Conservation (phyloP, 2,329 filamentous ascomycete genomes). For the Penicillium freii region DNA sequence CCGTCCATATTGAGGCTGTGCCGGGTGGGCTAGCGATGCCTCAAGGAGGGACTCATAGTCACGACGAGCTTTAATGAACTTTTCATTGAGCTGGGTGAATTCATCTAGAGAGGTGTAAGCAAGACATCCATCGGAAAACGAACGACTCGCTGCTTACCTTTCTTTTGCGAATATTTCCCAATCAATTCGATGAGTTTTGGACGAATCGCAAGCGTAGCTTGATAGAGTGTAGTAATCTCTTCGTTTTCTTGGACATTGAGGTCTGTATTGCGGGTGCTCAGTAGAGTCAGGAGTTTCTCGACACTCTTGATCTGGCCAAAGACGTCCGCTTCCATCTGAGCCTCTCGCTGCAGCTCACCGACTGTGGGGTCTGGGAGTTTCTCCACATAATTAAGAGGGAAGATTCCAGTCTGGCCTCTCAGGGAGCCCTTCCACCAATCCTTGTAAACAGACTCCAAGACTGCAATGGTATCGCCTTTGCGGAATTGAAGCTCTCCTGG, state of each 20-base stretch:
- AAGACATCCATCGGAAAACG: background rate
- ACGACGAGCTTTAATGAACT: slow-evolving; percentile 96
- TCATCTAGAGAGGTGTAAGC: slow-evolving; percentile 63
- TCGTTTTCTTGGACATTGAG: slow-evolving; percentile 89
- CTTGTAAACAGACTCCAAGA: slow-evolving; percentile 96
- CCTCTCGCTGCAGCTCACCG: slow-evolving; percentile 91
- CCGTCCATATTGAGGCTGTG: slow-evolving; percentile 73
- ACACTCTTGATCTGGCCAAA: slow-evolving; percentile 76
- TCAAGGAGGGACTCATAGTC: slow-evolving; percentile 97
- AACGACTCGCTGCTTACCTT: slow-evolving; percentile 59
- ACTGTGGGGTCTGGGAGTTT: slow-evolving; percentile 92
- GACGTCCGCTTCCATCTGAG: slow-evolving; percentile 85
- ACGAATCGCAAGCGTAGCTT: slow-evolving; percentile 88
- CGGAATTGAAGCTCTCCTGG: slow-evolving; percentile 93
- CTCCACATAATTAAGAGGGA: slow-evolving; percentile 97
- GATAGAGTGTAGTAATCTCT: slow-evolving; percentile 87
- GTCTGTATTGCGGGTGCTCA: slow-evolving; percentile 81
- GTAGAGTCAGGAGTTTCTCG: slow-evolving; percentile 77
- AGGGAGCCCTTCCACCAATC: slow-evolving; percentile 99
- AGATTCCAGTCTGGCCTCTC: slow-evolving; percentile 93
- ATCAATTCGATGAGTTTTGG: slow-evolving; percentile 98
- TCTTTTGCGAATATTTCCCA: slow-evolving; percentile 98
- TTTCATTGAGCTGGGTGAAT: slow-evolving; percentile 97
- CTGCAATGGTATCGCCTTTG: slow-evolving; percentile 95
- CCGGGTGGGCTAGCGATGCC: slow-evolving; percentile 93